A percentile compares a stretch with the other conserved stretches of the same genome.
Conservation (phyloP, 2,329 filamentous ascomycete species). For the Trichoderma atrobrunneum region DNA sequence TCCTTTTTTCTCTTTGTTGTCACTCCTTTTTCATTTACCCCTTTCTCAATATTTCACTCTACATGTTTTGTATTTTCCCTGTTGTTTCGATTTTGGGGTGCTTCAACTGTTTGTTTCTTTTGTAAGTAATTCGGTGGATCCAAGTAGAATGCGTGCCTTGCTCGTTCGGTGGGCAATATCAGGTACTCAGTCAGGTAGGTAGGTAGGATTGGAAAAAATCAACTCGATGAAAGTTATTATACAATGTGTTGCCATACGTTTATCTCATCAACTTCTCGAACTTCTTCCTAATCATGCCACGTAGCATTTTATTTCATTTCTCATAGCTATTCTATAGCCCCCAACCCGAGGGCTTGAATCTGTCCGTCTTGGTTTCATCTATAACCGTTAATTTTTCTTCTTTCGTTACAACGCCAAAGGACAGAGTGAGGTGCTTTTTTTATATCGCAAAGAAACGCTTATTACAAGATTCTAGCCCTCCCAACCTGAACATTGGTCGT, state of each 20-base stretch:
- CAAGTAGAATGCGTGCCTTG: background rate
- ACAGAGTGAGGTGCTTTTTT: background rate
- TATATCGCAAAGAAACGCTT: slow-evolving; percentile 1
- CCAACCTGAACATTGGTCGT: background rate
- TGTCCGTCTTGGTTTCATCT: background rate
- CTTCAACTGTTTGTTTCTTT: background rate
- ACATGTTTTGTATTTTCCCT: background rate
- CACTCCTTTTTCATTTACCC: background rate
- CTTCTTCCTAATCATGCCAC: background rate
- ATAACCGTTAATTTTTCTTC: background rate
- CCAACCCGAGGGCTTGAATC: background rate
- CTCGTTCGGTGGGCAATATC: background rate
- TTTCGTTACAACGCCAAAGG: background rate
- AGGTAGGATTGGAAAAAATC: background rate
- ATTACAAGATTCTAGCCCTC: background rate
- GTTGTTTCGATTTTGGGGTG: background rate
- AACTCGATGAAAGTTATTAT: background rate
- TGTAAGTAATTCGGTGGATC: background rate
- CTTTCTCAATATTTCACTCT: background rate
- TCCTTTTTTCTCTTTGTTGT: background rate
- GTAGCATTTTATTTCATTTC: background rate
- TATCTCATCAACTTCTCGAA: background rate
- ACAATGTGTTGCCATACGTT: background rate
- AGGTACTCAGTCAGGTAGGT: background rate
- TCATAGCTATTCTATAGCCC: background rate